Evolutionary conservation across 208 protist genomes (phyloP).

Genomic region (Lotmaria passim): DNA sequence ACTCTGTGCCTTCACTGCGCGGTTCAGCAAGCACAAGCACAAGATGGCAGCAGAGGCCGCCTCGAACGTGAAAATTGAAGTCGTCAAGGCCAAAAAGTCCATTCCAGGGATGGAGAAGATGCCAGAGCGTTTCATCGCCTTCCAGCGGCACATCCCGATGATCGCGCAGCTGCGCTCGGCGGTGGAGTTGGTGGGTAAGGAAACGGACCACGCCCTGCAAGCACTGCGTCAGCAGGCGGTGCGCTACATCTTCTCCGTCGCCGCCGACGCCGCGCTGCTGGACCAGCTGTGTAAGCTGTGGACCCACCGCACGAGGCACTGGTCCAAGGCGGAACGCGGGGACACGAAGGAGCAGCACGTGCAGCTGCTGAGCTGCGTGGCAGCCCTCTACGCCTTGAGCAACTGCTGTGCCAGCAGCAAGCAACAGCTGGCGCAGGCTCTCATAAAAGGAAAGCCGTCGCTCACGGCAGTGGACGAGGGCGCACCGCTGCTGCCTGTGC

Average conservation of each 20-base stretch:
- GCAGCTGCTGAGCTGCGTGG: slow-evolving; percentile 46
- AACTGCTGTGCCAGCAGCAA: slow-evolving; percentile 49
- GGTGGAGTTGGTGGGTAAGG: slow-evolving; percentile 40
- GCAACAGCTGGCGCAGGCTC: slow-evolving; percentile 38
- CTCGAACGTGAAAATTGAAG: slow-evolving; percentile 42
- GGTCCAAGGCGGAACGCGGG: slow-evolving; percentile 38
- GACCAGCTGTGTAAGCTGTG: slow-evolving; percentile 64
- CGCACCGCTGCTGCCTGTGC: slow-evolving; percentile 48
- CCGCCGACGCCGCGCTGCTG: slow-evolving; percentile 48
- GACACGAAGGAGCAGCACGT: slow-evolving; percentile 24
- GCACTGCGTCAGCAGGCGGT: slow-evolving; percentile 67
- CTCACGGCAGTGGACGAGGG: slow-evolving; percentile 21
- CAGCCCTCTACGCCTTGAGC: slow-evolving; percentile 54
- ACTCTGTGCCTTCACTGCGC: background rate
- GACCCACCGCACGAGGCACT: slow-evolving; percentile 41
- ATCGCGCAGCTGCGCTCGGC: slow-evolving; percentile 57
- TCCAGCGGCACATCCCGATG: slow-evolving; percentile 55
- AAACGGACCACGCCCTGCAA: slow-evolving; percentile 39
- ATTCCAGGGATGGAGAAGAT: slow-evolving; percentile 27
- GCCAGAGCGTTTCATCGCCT: slow-evolving; percentile 52
- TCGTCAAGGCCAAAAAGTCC: slow-evolving; percentile 36
- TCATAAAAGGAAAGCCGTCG: slow-evolving; percentile 39
- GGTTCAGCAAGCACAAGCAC: slow-evolving; percentile 21
- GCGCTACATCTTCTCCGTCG: slow-evolving; percentile 54
- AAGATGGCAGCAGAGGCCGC: slow-evolving; percentile 20